Conservation (phyloP, 2,329 filamentous ascomycete genomes). For the Beauveria scarabaeidicola region DNA sequence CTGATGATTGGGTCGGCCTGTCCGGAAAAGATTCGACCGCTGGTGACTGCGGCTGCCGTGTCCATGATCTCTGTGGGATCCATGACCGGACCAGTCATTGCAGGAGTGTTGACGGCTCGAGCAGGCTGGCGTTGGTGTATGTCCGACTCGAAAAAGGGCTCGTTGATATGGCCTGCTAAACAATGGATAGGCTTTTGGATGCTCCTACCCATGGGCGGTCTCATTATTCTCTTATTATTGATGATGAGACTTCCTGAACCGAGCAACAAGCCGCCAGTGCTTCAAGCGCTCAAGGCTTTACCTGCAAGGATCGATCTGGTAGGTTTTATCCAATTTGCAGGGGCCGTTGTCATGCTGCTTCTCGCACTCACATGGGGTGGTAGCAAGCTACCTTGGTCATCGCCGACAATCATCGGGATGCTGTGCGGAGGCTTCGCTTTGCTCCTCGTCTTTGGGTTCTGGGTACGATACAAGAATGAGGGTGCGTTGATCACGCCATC, state of each 20-base stretch:
- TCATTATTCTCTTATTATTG: background rate
- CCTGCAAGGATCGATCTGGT: background rate
- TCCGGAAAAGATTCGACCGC: background rate
- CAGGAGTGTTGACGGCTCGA: slow-evolving; percentile 2
- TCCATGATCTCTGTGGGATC: slow-evolving; percentile 8
- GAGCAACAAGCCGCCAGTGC: background rate
- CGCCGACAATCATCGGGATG: background rate
- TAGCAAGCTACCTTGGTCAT: background rate
- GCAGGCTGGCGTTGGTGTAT: slow-evolving; percentile 12
- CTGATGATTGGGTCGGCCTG: background rate
- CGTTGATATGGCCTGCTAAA: too few relatives aligned
- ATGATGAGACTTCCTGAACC: too few relatives aligned
- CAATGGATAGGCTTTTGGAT: slow-evolving; percentile 5
- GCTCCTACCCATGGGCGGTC: background rate
- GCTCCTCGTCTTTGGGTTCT: background rate
- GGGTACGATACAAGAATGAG: background rate
- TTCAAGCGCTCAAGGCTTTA: background rate
- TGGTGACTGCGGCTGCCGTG: background rate
- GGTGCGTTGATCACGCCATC: background rate
- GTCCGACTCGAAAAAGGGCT: background rate
- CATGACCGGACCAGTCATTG: slow-evolving; percentile 10
- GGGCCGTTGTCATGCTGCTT: background rate
- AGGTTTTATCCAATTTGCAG: background rate
- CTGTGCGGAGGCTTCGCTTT: background rate
- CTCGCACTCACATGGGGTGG: background rate